A percentile compares a stretch with the other conserved stretches of the same genome.
phyloP scores from a whole-genome alignment of 495 filamentous ascomycete genomes.

The Thozetella sp. region DNA sequence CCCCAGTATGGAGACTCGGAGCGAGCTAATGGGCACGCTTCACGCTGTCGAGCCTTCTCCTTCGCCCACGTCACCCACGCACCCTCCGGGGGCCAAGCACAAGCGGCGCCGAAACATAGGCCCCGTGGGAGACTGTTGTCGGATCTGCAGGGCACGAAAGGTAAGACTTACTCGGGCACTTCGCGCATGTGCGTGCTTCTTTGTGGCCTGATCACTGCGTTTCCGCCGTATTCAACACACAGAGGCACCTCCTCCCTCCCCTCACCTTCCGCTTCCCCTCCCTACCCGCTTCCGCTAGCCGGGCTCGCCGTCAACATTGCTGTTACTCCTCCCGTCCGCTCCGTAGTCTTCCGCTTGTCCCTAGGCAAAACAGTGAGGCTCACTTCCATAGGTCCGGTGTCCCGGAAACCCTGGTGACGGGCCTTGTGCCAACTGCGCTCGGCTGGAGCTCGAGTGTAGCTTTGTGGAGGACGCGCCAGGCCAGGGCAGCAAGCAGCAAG shows the following conservation, averaged over 20 bases:
- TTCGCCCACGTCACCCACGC: background rate
- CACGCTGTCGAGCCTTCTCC: slow-evolving; percentile 1
- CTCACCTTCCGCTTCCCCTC: too few species aligned
- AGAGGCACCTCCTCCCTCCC: background rate
- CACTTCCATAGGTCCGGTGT: background rate
- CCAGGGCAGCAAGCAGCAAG: background rate
- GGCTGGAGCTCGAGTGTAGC: slow-evolving; percentile 11
- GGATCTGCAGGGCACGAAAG: background rate
- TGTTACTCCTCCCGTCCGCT: background rate
- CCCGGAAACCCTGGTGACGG: slow-evolving; percentile 7
- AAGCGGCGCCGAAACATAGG: background rate
- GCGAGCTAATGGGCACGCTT: background rate
- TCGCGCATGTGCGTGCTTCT: too few species aligned
- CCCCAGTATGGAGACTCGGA: background rate
- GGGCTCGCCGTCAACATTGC: too few species aligned
- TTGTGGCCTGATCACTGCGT: too few species aligned
- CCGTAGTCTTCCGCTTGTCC: background rate
- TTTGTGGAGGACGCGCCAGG: slow-evolving; percentile 5
- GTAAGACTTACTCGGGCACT: background rate
- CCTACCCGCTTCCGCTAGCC: too few species aligned
- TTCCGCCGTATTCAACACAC: too few species aligned
- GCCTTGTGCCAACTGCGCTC: slow-evolving; percentile 13
- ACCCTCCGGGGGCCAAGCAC: background rate
- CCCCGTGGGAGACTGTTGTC: slow-evolving; percentile 1
- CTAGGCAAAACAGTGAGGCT: background rate